phyloP scores from a whole-genome alignment of 345 rosid species.

The Citrus medica region DNA sequence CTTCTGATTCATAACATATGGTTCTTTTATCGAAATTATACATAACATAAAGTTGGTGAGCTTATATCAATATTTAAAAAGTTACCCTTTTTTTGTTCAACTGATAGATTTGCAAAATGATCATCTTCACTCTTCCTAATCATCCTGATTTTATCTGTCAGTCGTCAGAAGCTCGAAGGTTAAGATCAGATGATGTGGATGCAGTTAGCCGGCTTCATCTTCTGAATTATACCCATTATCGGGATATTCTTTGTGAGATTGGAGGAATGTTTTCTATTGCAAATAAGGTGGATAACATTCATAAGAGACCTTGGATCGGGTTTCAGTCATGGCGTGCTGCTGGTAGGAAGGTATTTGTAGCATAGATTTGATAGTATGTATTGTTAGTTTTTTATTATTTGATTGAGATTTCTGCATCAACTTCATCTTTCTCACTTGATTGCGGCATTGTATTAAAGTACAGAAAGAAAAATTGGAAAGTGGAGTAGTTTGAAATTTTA shows the following conservation, averaged over 20 bases:
- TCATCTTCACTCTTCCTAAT: conserved; percentile 4
- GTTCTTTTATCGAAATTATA: neutral
- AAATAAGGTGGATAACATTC: conserved; percentile 82
- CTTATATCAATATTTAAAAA: neutral
- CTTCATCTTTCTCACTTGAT: neutral
- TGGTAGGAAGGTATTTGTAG: conserved; percentile 84
- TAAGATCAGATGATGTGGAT: conserved; percentile 95
- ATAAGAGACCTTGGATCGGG: conserved; percentile 98
- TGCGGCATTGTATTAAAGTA: neutral
- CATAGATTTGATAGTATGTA: conserved; percentile 6
- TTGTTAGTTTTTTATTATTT: neutral
- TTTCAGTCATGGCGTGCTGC: conserved; percentile 98
- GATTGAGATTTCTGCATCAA: conserved; percentile 3
- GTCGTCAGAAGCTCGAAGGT: conserved; percentile 70
- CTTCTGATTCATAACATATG: neutral
- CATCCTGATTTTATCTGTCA: conserved; percentile 27
- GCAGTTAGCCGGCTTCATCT: conserved; percentile 76
- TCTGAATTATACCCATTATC: conserved; percentile 59
- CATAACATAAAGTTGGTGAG: neutral
- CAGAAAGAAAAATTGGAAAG: neutral
- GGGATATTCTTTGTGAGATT: conserved; percentile 74
- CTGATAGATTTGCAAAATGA: neutral
- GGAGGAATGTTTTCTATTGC: conserved; percentile 99
- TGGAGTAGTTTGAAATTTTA: neutral
- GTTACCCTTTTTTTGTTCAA: neutral